Evolutionary conservation across 2,329 filamentous ascomycete genomes (phyloP), one percentile per base, ranked within the genome.

Genomic region (Orbilia javanica): DNA sequence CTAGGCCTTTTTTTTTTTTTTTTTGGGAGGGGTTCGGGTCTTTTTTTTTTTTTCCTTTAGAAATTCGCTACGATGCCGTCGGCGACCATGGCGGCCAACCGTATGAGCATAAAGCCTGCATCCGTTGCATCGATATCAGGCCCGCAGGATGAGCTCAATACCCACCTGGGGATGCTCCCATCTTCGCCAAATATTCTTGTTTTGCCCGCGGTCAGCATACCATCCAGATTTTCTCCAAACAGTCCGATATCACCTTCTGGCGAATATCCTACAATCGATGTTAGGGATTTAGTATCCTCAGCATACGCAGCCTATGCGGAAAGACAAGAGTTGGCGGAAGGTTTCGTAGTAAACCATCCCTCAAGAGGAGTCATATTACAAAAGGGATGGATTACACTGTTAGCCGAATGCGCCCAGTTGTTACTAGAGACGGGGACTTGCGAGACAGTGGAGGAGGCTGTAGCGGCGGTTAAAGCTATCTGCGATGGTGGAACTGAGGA

Each of bases 161-260:
- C 75, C 29, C 75, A 79, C 63, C 27, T 79, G 48, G 75, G 75
- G n/a, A 68, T 79, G 68, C 68, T 79, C 18, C 75, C 75, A 1
- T 79, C 75, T 15, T 79, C 75, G 13, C 75, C 75, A 3, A 79
- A 79, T 20, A 73, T 79, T n/a, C 68, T 79, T n/a, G 69, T 79
- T 18, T 57, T 79, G 22, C 75, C 75, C 3, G 68, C 75, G 7
- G 69, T 79, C 44, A 57, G 22, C 46, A 73, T 79, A 52, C 68
- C 68, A 2, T 60, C 64, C 13, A 73, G 48, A 57, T 73, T 72
- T 42, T 46, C 62, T 22, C 65, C 63, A 29, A 71, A 70, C 13
- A 72, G 67, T 31, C 69, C 75, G 22, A 39, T 73, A 73, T 79
- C 69, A 29, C 69, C 75, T 8, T 52, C 55, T 66, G 68, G 74